Conservation (phyloP, 345 rosid species). For the Boechera retrofracta region DNA sequence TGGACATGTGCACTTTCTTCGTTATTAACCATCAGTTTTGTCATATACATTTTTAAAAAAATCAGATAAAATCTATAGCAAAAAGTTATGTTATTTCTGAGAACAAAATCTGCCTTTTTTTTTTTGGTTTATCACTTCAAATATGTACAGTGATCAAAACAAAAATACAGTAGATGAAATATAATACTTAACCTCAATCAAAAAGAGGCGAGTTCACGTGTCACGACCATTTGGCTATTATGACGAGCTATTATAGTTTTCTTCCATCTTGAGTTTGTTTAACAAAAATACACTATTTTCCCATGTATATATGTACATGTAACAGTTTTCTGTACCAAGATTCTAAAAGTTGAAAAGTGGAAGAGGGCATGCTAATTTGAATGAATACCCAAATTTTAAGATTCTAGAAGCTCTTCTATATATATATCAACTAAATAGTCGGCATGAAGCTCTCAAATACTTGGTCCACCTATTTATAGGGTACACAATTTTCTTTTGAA, state of each 20-base stretch:
- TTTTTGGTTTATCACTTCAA: not conserved
- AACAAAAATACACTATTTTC: not conserved
- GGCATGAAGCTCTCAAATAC: conserved; percentile 40
- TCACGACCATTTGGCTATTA: not conserved
- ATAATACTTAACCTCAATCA: not conserved
- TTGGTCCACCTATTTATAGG: conserved; percentile 36
- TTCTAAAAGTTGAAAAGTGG: conserved; percentile 26
- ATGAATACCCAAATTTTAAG: conserved; percentile 15
- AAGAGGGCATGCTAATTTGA: conserved; percentile 33
- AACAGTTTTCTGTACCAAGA: not conserved
- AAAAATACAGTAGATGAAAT: not conserved
- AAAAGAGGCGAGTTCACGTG: not conserved
- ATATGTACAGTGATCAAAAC: conserved; percentile 13
- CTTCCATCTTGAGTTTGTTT: not conserved
- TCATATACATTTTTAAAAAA: not conserved
- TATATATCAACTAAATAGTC: conserved; percentile 27
- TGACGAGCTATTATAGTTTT: too few species aligned
- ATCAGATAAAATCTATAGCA: not conserved
- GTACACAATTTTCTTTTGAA: conserved; percentile 11
- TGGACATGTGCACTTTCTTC: conserved; percentile 27
- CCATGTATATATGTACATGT: not conserved
- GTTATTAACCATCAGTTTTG: conserved; percentile 12
- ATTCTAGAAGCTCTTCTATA: conserved; percentile 25
- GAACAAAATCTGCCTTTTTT: not conserved
- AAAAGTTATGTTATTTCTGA: conserved; percentile 1